phyloP scores from a whole-genome alignment of 1,284 basidiomycete genomes.

The Marasmius tenuissimus region DNA sequence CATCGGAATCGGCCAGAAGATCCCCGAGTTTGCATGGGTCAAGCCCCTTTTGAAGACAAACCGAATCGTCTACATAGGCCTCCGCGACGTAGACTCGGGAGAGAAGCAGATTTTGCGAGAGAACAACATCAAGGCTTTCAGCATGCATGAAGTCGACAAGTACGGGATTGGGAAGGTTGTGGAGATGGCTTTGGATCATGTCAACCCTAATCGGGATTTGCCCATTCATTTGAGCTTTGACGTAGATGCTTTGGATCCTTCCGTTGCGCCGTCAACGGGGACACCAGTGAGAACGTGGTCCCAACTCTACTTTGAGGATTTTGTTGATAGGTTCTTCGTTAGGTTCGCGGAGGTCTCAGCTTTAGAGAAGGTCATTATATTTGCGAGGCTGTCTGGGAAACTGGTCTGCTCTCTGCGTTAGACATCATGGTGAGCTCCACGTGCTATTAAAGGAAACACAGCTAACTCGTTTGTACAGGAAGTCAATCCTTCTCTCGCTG shows the following conservation, averaged over 20 bases:
- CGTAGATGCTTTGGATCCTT: constrained; percentile 93
- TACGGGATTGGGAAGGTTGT: constrained; percentile 95
- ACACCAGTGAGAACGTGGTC: constrained; percentile 64
- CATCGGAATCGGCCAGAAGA: constrained; percentile 61
- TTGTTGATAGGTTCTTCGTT: neutral
- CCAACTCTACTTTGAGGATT: neutral
- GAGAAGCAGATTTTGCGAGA: constrained; percentile 90
- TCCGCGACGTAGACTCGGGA: constrained; percentile 90
- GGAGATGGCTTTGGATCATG: constrained; percentile 93
- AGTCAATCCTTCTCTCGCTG: constrained; percentile 90
- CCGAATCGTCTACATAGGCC: constrained; percentile 90
- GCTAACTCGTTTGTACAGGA: constrained; percentile 55
- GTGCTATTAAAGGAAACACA: neutral
- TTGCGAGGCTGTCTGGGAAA: constrained; percentile 93
- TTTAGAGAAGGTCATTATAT: constrained; percentile 99
- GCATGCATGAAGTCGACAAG: constrained; percentile 98
- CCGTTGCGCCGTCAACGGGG: constrained; percentile 93
- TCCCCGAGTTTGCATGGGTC: constrained; percentile 79
- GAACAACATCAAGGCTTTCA: constrained; percentile 90
- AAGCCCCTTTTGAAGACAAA: constrained; percentile 72
- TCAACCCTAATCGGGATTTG: constrained; percentile 80
- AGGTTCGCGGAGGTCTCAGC: constrained; percentile 93
- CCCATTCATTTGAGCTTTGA: constrained; percentile 98
- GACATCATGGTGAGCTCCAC: constrained; percentile 78
- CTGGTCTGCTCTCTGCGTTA: constrained; percentile 87